Conservation (phyloP, 495 filamentous ascomycete genomes). For the Friedmanniomyces endolithicus region DNA sequence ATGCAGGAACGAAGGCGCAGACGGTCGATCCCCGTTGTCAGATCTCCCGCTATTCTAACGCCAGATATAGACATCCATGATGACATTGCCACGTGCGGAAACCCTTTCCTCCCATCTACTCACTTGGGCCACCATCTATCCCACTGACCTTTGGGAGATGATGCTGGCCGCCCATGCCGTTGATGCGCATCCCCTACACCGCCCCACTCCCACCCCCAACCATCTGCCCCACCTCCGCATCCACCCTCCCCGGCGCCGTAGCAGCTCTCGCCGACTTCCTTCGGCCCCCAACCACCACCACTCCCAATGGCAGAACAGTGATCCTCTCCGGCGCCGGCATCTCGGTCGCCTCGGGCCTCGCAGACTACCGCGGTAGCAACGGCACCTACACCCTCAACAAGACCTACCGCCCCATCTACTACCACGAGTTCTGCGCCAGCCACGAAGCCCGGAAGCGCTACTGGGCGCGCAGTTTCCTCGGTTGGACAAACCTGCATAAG, state of each 20-base stretch:
- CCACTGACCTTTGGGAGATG: background rate
- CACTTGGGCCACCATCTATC: background rate
- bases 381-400: slow-evolving; percentile 89
- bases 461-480: slow-evolving; percentile 89
- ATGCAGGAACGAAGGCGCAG: background rate
- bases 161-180: slow-evolving; percentile 36
- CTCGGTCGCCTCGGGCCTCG: slow-evolving; percentile 81
- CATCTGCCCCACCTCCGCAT: slow-evolving; percentile 59
- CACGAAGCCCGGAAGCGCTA: slow-evolving; percentile 90
- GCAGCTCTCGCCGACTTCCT: slow-evolving; percentile 67
- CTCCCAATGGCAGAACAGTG: slow-evolving; percentile 47
- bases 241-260: slow-evolving; percentile 58
- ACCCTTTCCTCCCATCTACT: no score
- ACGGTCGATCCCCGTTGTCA: background rate
- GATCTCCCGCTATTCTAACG: background rate
- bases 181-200: slow-evolving; percentile 86
- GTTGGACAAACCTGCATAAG: slow-evolving; percentile 69
- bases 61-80: no score
- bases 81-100: background rate
- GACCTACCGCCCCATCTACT: slow-evolving; percentile 83
- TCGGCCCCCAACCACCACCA: slow-evolving; percentile 34
- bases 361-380: slow-evolving; percentile 80
- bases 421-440: slow-evolving; percentile 65
- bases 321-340: slow-evolving; percentile 86
- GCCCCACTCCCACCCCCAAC: slow-evolving; percentile 65